Evolutionary conservation across 257 asterid genomes (phyloP).

Genomic region (Rehmannia glutinosa): DNA sequence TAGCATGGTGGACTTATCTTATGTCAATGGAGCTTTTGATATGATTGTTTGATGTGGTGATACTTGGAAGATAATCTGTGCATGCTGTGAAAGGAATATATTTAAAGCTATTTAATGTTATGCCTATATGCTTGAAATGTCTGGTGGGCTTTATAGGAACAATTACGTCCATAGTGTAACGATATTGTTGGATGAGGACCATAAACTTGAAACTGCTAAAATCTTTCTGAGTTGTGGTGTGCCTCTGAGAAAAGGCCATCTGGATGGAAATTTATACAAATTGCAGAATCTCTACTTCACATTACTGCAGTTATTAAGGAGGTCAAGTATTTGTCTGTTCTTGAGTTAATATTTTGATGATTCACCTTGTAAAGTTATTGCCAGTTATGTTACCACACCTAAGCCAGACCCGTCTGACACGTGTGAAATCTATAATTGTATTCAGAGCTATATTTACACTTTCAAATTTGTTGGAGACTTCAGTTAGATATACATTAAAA

Average conservation of each 20-base stretch:
- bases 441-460: neutral
- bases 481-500: neutral
- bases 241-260: neutral
- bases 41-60: neutral
- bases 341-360: neutral
- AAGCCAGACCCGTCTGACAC: neutral
- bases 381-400: neutral
- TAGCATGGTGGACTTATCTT: neutral
- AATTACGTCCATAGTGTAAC: neutral
- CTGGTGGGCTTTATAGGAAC: neutral
- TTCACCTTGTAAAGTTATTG: neutral
- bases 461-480: neutral
- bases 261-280: neutral
- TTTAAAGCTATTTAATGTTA: neutral
- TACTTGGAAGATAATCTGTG: neutral
- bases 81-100: neutral
- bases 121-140: neutral
- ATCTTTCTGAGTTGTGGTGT: neutral
- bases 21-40: neutral
- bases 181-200: neutral
- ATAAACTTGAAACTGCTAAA: neutral
- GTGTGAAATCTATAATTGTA: neutral
- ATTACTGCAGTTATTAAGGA: constrained; percentile 5
- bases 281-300: neutral
- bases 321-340: neutral